Evolutionary conservation across 129 eudicot genomes (phyloP), one percentile per base, ranked within the genome.

Genomic region (Flaveria brownii): DNA sequence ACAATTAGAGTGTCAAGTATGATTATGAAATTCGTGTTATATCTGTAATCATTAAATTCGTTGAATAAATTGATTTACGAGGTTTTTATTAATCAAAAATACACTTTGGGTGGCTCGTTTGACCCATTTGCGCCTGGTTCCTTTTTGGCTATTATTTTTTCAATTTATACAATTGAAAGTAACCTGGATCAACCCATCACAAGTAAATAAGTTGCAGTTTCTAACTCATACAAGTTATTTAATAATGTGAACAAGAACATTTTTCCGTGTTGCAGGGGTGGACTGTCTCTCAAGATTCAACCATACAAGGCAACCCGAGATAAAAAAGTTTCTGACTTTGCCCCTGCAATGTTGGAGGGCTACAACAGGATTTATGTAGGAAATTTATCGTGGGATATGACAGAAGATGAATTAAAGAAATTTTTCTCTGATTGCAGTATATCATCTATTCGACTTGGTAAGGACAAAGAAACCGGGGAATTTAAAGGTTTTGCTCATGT

Each of bases 401-500:
- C 96, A 1, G 96, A 89, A 74, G 89, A 87, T 17, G 97, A 95
- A 60, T 61, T 95, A 61, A 83, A 80, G 85, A 91, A 87, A 9
- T 87, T 91, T 68, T 89, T 95, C 80, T 85, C 87, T 7, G 97
- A 80, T 69, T 95, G 90, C 84, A 85, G 20, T 52, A 72, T 95
- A 64, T 77, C 90, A 16, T 79, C 94, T 69, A 81, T 95, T 66
- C 92, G 99, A 22, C 91, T 91, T 72, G 97, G 99, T 16, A 88
- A 87, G 71, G 99, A 95, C 45, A 95, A 95, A 77, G 96, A 91
- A 79, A 91, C 97, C 2, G 90, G 88, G 23, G 92, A 91, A 55
- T 95, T 95, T 25, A 82, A 84, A 80, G 97, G 99, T 25, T 95
- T 87, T 70, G 99, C 92, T 70, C 97, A 95, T 65, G 97, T 95